Percentiles rank a stretch among this genome's conserved stretches.
Evolutionary conservation across 2,329 filamentous ascomycete genomes (phyloP).

Genomic region (Cryoendolithus antarcticus): DNA sequence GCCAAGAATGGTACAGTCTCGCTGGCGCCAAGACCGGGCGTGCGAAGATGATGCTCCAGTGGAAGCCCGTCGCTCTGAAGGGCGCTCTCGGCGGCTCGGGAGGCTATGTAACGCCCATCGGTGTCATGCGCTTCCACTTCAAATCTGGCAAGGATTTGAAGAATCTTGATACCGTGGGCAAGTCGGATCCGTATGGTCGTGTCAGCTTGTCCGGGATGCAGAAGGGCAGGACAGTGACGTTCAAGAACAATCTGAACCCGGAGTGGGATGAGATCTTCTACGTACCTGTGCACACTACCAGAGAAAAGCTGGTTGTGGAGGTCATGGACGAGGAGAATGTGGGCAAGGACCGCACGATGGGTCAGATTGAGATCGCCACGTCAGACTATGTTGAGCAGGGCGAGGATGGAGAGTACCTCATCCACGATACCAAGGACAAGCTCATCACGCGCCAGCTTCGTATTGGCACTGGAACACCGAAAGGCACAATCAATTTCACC

Average conservation of each 20-base stretch:
- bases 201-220: constrained; percentile 82
- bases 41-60: constrained; percentile 81
- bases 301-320: constrained; percentile 77
- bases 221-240: constrained; percentile 85
- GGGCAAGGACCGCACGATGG: constrained; percentile 79
- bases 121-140: constrained; percentile 91
- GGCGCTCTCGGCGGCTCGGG: constrained; percentile 65
- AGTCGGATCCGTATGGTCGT: constrained; percentile 89
- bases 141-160: constrained; percentile 68
- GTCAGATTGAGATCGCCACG: constrained; percentile 63
- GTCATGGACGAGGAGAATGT: constrained; percentile 95
- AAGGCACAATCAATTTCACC: constrained; percentile 72
- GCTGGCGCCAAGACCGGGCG: constrained; percentile 69
- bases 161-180: constrained; percentile 89
- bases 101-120: constrained; percentile 85
- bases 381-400: constrained; percentile 68
- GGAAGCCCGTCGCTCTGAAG: constrained; percentile 85
- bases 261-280: constrained; percentile 96
- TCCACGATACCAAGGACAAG: constrained; percentile 60
- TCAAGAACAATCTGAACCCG: constrained; percentile 88
- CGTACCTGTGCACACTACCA: constrained; percentile 71
- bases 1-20: constrained; percentile 92
- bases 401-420: constrained; percentile 67
- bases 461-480: constrained; percentile 59
- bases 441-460: constrained; percentile 55